Conservation (phyloP, 2,329 filamentous ascomycete species). For the Epichloe hybrida region DNA sequence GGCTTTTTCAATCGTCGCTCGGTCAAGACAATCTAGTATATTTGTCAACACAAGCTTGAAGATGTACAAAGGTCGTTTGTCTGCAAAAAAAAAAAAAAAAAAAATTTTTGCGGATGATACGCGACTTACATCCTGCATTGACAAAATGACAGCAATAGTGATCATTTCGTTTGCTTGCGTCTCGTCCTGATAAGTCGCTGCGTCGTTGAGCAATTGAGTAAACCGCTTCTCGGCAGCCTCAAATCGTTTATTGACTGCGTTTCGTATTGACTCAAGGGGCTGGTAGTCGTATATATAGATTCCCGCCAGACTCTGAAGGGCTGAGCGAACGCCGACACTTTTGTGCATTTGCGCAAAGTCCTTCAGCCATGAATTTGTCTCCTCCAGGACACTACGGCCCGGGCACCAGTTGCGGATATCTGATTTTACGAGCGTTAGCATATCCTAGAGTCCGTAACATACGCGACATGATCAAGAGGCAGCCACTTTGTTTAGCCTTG, state of each 20-base stretch:
- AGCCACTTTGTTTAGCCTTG: background rate
- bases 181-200: slow-evolving; percentile 10
- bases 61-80: background rate
- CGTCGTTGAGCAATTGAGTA: slow-evolving; percentile 14
- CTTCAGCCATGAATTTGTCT: slow-evolving; percentile 26
- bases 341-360: slow-evolving; percentile 27
- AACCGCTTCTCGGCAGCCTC: slow-evolving; percentile 17
- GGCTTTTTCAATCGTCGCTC: slow-evolving; percentile 23
- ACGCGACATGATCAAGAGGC: background rate
- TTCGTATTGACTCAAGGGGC: slow-evolving; percentile 18
- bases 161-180: slow-evolving; percentile 20
- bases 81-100: background rate
- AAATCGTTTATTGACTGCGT: slow-evolving; percentile 21
- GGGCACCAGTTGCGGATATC: slow-evolving; percentile 28
- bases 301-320: slow-evolving; percentile 27
- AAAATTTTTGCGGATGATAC: too few species aligned
- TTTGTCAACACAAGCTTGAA: background rate
- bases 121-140: slow-evolving; percentile 26
- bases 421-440: slow-evolving; percentile 7
- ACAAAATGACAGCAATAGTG: slow-evolving; percentile 23
- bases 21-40: slow-evolving; percentile 21
- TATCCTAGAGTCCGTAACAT: background rate
- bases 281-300: slow-evolving; percentile 29
- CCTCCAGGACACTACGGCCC: slow-evolving; percentile 23
- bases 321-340: slow-evolving; percentile 19